phyloP scores from a whole-genome alignment of 1,139 yeast species.

The Blastobotrys apis region DNA sequence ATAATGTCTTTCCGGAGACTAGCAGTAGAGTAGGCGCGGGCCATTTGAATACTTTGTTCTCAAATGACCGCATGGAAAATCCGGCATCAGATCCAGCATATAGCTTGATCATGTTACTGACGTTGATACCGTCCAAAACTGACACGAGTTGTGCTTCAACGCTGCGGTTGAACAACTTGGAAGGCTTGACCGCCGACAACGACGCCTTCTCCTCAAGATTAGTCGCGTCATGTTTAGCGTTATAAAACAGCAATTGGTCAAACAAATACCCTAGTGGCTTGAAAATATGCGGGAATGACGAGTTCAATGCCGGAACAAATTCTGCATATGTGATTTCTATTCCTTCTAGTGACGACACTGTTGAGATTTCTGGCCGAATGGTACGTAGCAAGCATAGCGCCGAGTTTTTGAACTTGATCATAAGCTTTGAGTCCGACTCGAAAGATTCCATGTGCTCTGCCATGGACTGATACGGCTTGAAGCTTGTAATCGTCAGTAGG shows the following conservation, averaged over 20 bases:
- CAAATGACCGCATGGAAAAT: slow-evolving; percentile 81
- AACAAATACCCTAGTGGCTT: slow-evolving; percentile 26
- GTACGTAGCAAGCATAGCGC: slow-evolving; percentile 20
- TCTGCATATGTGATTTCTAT: slow-evolving; percentile 20
- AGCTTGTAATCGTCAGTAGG: slow-evolving; percentile 25
- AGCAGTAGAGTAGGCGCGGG: slow-evolving; percentile 75
- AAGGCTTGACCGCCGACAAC: neutral
- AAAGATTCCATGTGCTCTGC: slow-evolving; percentile 7
- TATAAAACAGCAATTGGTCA: slow-evolving; percentile 25
- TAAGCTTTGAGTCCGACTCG: neutral
- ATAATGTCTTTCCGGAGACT: slow-evolving; percentile 55
- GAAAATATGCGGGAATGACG: slow-evolving; percentile 26
- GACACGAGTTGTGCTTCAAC: slow-evolving; percentile 32
- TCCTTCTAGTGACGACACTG: slow-evolving; percentile 18
- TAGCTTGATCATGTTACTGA: slow-evolving; percentile 50
- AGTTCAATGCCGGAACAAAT: slow-evolving; percentile 21
- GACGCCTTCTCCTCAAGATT: neutral
- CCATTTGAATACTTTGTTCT: slow-evolving; percentile 84
- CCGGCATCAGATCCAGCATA: slow-evolving; percentile 76
- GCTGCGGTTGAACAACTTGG: slow-evolving; percentile 2
- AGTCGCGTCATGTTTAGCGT: neutral
- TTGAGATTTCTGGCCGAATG: slow-evolving; percentile 15
- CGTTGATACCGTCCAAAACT: slow-evolving; percentile 19
- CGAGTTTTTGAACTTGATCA: slow-evolving; percentile 8
- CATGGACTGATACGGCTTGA: slow-evolving; percentile 18